Conservation (phyloP, 768 basidiomycete species). For the Tricholoma flavovirens region DNA sequence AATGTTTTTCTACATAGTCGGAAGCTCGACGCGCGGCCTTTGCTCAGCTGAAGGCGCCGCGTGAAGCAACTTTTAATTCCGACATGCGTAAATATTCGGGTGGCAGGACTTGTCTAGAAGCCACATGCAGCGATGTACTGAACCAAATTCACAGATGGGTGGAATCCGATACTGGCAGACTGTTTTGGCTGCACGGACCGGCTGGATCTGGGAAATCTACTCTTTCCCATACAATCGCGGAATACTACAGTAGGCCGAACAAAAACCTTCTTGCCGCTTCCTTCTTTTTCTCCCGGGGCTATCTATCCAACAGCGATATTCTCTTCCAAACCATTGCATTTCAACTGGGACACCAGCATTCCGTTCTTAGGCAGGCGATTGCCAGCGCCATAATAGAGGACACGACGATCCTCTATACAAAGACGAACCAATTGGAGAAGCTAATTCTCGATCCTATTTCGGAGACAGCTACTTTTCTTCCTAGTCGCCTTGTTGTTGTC, state of each 20-base stretch:
- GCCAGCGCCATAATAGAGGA: neutral
- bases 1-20: neutral
- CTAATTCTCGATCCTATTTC: neutral
- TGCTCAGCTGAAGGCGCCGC: neutral
- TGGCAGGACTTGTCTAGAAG: neutral
- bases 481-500: neutral
- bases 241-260: neutral
- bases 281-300: neutral
- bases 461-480: neutral
- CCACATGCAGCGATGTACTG: neutral
- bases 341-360: neutral
- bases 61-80: neutral
- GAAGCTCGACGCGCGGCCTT: neutral
- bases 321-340: neutral
- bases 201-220: constrained; percentile 1
- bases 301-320: neutral
- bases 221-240: neutral
- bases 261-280: neutral
- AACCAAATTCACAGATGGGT: neutral
- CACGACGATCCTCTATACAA: neutral
- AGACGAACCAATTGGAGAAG: neutral
- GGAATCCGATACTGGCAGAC: neutral
- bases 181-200: neutral
- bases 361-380: neutral
- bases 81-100: too few relatives aligned